These are phyloP conservation scores for Fusarium temperatum DNA, from an alignment of 2,329 filamentous ascomycete genomes.

Conservation along the genomic window DNA sequence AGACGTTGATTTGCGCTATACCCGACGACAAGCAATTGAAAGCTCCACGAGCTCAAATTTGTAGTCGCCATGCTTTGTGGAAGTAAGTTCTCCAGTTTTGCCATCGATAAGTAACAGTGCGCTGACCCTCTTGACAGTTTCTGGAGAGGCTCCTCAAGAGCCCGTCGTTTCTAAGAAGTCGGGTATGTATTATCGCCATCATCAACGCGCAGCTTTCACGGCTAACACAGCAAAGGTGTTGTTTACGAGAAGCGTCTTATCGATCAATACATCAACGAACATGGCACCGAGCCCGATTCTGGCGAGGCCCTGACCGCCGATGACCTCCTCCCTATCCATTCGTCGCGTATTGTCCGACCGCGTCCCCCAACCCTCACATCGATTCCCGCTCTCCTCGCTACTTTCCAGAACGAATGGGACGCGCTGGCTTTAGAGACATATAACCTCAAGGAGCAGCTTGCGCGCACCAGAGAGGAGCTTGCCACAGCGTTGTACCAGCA, in stretches of 20 bases:
- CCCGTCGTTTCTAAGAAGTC: conserved; percentile 96
- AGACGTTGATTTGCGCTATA: conserved; percentile 37
- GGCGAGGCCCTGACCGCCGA: conserved; percentile 84
- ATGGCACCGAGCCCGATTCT: conserved; percentile 91
- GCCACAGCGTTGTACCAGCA: conserved; percentile 95
- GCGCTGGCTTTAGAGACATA: conserved; percentile 90
- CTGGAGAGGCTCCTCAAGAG: conserved; percentile 93
- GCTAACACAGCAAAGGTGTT: conserved; percentile 65
- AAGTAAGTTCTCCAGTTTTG: conserved; percentile 48
- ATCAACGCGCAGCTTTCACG: conserved; percentile 2
- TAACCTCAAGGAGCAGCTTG: conserved; percentile 87
- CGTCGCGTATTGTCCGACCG: conserved; percentile 83
- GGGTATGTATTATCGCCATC: conserved; percentile 63
- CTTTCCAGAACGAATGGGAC: conserved; percentile 99
- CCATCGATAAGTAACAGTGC: background rate
- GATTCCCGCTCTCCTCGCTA: conserved; percentile 90
- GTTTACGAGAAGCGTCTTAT: conserved; percentile 96
- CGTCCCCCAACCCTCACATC: conserved; percentile 94
- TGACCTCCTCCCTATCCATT: conserved; percentile 89
- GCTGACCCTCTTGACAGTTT: conserved; percentile 68
- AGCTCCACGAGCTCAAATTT: conserved; percentile 39
- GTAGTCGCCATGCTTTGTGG: conserved; percentile 57
- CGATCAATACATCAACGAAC: conserved; percentile 91
- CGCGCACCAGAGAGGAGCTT: conserved; percentile 91
- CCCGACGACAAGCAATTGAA: conserved; percentile 44